A percentile compares a stretch with the other conserved stretches of the same genome.
These are phyloP conservation scores for Sclerotinia spermophila DNA, from an alignment of 2,329 filamentous ascomycete genomes.

Conservation along the genomic window DNA sequence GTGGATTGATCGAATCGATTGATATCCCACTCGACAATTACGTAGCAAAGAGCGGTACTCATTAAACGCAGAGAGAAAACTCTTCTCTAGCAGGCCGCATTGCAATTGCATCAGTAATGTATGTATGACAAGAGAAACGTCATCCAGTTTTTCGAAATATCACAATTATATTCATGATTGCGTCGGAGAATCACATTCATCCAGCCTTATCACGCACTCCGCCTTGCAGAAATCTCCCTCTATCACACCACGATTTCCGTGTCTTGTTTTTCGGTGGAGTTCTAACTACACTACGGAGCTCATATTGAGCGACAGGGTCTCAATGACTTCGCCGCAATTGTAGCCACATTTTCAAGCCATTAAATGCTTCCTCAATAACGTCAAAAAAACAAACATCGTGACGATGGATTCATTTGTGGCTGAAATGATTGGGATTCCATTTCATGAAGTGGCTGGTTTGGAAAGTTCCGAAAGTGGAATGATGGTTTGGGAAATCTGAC, in stretches of 20 bases:
- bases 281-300: neutral
- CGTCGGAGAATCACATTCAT: neutral
- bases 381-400: neutral
- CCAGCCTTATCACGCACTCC: neutral
- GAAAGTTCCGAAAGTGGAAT: constrained; percentile 7
- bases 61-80: neutral
- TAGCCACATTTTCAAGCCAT: neutral
- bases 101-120: neutral
- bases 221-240: neutral
- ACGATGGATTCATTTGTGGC: neutral
- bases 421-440: neutral
- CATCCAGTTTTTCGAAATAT: neutral
- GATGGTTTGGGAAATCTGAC: neutral
- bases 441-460: neutral
- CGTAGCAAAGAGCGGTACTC: neutral
- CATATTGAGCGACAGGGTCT: too few species aligned
- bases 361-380: neutral
- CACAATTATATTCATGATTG: neutral
- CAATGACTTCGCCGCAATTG: neutral
- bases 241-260: neutral
- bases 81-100: neutral
- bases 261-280: neutral
- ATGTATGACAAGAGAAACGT: neutral
- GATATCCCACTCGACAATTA: neutral
- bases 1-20: neutral